Evolutionary conservation across 228 moss, liverwort and hornwort species (phyloP).

Genomic region (Sphagnum magellanicum): DNA sequence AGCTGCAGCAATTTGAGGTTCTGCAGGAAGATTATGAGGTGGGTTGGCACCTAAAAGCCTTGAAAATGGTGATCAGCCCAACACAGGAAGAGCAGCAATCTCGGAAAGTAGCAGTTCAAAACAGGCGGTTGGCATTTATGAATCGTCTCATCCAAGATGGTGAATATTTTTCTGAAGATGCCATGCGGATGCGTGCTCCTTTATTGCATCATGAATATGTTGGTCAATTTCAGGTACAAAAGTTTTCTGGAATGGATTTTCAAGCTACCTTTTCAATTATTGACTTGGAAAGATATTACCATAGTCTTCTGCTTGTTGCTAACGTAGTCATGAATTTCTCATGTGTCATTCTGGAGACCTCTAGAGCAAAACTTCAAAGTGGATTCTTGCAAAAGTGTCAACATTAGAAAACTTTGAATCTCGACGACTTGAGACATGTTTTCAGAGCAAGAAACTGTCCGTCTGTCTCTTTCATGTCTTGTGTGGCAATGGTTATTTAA

Average conservation of each 20-base stretch:
- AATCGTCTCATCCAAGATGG: slow-evolving; percentile 58
- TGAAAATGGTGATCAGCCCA: slow-evolving; percentile 51
- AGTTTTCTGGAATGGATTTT: background rate
- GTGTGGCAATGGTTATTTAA: too few relatives aligned
- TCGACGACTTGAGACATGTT: too few relatives aligned
- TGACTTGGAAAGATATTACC: background rate
- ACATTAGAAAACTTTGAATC: too few relatives aligned
- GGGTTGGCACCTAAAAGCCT: slow-evolving; percentile 53
- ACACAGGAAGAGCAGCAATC: slow-evolving; percentile 45
- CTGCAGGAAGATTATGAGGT: slow-evolving; percentile 60
- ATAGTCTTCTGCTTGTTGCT: background rate
- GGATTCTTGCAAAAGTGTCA: too few relatives aligned
- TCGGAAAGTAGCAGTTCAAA: slow-evolving; percentile 45
- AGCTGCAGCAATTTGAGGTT: slow-evolving; percentile 58
- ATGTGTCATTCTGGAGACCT: background rate
- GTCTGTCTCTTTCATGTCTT: too few relatives aligned
- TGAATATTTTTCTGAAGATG: slow-evolving; percentile 61
- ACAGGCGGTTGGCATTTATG: slow-evolving; percentile 63
- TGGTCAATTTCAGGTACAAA: slow-evolving; percentile 46
- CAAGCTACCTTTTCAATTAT: too few relatives aligned
- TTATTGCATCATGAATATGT: slow-evolving; percentile 57
- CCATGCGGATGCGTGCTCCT: slow-evolving; percentile 58
- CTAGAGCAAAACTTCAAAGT: too few relatives aligned
- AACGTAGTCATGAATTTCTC: background rate
- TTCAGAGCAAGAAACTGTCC: too few relatives aligned